Percentiles rank a stretch among this genome's conserved stretches.
Evolutionary conservation across 108 stramenopile genomes (phyloP).

Genomic region (Chaetoceros tenuissimus): DNA sequence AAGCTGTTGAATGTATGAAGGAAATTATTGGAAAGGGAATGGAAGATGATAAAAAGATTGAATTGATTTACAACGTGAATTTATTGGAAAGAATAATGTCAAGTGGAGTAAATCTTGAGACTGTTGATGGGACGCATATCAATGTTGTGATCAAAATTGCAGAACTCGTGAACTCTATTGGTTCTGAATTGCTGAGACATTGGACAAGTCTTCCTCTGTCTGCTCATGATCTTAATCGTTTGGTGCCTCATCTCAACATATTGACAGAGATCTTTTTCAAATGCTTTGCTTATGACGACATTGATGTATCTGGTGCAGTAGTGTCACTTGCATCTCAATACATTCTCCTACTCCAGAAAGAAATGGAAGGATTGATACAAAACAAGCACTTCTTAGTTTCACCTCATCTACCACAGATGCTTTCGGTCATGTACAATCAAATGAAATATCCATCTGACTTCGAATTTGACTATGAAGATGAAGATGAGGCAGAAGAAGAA

Average conservation of each 20-base stretch:
- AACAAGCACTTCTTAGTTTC: background rate
- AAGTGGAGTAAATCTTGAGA: constrained; percentile 17
- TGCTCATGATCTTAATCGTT: background rate
- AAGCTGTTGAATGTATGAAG: constrained; percentile 36
- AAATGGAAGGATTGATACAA: constrained; percentile 13
- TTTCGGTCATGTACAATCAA: constrained; percentile 43
- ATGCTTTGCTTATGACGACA: constrained; percentile 62
- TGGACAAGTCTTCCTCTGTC: background rate
- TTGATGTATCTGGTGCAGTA: constrained; percentile 74
- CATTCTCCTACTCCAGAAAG: constrained; percentile 13
- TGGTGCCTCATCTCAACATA: background rate
- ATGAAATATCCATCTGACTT: constrained; percentile 62
- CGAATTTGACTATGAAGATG: constrained; percentile 61
- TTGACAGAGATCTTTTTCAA: constrained; percentile 46
- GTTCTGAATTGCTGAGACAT: constrained; percentile 35
- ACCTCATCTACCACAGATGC: constrained; percentile 19
- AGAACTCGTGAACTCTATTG: constrained; percentile 46
- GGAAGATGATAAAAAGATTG: constrained; percentile 43
- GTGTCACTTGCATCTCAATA: constrained; percentile 29
- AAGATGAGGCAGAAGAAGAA: constrained; percentile 67
- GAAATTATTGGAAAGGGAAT: constrained; percentile 55
- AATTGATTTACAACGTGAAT: constrained; percentile 24
- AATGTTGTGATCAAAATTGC: constrained; percentile 60
- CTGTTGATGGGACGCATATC: constrained; percentile 20
- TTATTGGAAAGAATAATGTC: constrained; percentile 28